Percentiles rank a stretch among this genome's conserved stretches.
phyloP scores from a whole-genome alignment of 345 rosid genomes.

The Populus simonii region DNA sequence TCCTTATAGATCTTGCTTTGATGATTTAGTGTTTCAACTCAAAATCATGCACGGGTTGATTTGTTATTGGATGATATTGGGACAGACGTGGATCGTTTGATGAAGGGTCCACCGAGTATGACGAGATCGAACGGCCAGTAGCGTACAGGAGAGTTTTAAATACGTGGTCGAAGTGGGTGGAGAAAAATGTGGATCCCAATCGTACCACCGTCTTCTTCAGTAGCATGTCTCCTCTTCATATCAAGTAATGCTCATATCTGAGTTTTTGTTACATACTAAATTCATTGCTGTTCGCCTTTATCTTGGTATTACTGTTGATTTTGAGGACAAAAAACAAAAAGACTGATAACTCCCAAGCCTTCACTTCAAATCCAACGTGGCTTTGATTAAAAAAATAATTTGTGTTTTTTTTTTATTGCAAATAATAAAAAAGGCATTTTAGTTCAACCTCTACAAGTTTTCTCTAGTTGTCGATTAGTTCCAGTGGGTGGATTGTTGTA shows the following conservation, averaged over 20 bases:
- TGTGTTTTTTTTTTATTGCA: neutral
- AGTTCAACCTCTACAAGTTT: neutral
- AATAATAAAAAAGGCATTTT: neutral
- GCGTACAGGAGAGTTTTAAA: slow-evolving; percentile 69
- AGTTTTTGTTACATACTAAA: neutral
- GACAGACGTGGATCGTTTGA: slow-evolving; percentile 81
- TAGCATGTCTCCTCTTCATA: slow-evolving; percentile 84
- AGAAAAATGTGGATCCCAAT: slow-evolving; percentile 69
- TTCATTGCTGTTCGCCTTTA: no score
- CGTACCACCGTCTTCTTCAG: slow-evolving; percentile 76
- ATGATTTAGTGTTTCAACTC: neutral
- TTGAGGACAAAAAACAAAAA: no score
- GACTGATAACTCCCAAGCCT: no score
- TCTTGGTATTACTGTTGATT: neutral
- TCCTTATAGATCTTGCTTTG: neutral
- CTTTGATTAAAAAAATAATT: neutral
- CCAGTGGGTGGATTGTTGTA: neutral
- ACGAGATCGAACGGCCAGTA: slow-evolving; percentile 53
- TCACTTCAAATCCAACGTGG: no score
- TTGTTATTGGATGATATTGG: slow-evolving; percentile 20
- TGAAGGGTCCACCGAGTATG: slow-evolving; percentile 68
- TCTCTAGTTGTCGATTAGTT: neutral
- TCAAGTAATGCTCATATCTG: slow-evolving; percentile 41
- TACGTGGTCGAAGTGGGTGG: slow-evolving; percentile 96
- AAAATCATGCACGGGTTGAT: neutral